Base-by-base conservation (phyloP, 352 stramenopile species). In the Plasmopara viticola region DNA sequence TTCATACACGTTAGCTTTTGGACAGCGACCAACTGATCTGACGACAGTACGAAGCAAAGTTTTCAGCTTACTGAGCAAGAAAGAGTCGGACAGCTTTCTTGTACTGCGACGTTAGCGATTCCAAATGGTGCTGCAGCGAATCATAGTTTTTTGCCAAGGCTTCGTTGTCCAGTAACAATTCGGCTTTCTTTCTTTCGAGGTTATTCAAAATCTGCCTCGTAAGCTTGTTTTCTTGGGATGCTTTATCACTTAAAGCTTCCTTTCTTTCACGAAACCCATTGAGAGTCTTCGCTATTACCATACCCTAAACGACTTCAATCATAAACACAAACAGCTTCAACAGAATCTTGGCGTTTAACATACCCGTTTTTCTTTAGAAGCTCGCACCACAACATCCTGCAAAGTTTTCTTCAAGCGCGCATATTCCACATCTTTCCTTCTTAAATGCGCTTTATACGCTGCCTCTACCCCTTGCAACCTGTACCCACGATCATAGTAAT, bases 391-490 rank as follows among this genome's bases (percentile, higher is more conserved):
- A 0, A 60, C 62, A 18, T 87, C 74, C 53, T 90, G 72, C n/a
- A 90, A 51, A 43, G 44, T 84, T 60, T 90, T 90, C 38, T 73
- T 69, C 10, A 92, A 54, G 5, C 82, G 69, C 48, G 86, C 74
- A 59, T 90, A 90, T 33, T 88, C 74, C 31, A 80, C 66, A 55
- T 92, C 82, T 50, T 88, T 89, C 34, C 70, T 72, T 18, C 79
- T 69, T 48, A 92, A 30, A 43, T 92, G 78, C 5, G 82, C 72
- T 43, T 88, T 90, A 51, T 73, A 90, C 7, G 73, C 74, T 28
- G 78, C 86, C 56, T 90, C 78, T 6, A 87, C 70, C 7, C 81
- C 79, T 59, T 90, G 78, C 47, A 92, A 50, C 31, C 73, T 82
- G 43, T 39, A 48, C 12, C 28, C 0, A 13, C 17, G 2, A 46